Evolutionary conservation across 768 basidiomycete species (phyloP).

Genomic region (Tylopilus intermedius): DNA sequence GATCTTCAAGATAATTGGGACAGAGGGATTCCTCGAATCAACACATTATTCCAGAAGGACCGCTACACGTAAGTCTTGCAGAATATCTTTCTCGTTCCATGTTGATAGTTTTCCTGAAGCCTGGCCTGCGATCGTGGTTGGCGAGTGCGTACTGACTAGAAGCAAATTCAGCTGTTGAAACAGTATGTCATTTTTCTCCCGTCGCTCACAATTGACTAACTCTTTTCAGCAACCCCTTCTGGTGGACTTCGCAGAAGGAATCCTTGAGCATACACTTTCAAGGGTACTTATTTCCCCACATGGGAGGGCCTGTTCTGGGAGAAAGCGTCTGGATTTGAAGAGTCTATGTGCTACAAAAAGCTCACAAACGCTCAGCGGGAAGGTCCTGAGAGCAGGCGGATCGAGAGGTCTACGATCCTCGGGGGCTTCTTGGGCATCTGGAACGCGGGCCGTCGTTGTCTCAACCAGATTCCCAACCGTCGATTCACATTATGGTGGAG

Average conservation of each 20-base stretch:
- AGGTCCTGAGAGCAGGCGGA: constrained; percentile 24
- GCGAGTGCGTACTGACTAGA: constrained; percentile 97
- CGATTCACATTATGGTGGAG: constrained; percentile 99
- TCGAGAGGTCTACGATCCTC: constrained; percentile 28
- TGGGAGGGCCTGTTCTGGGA: constrained; percentile 99
- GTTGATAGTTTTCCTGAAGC: constrained; percentile 30
- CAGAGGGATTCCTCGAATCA: constrained; percentile 96
- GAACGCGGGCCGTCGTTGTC: constrained; percentile 42
- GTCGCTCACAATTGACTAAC: constrained; percentile 8
- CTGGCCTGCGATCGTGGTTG: constrained; percentile 98
- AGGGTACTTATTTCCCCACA: too few relatives aligned
- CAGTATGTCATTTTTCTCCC: constrained; percentile 50
- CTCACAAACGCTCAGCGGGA: constrained; percentile 96
- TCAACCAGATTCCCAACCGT: constrained; percentile 97
- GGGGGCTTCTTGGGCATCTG: constrained; percentile 30
- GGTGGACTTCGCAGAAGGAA: constrained; percentile 99
- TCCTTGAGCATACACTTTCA: too few relatives aligned
- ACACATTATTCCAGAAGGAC: constrained; percentile 98
- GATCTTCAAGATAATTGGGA: constrained; percentile 99
- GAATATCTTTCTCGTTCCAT: neutral
- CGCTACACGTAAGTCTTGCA: constrained; percentile 67
- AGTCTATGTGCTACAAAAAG: constrained; percentile 92
- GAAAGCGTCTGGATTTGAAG: constrained; percentile 95
- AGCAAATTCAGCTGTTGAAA: constrained; percentile 91
- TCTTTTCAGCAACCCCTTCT: constrained; percentile 83